Base-by-base conservation (phyloP, 768 basidiomycete genomes). In the Pleurotus djamor region DNA sequence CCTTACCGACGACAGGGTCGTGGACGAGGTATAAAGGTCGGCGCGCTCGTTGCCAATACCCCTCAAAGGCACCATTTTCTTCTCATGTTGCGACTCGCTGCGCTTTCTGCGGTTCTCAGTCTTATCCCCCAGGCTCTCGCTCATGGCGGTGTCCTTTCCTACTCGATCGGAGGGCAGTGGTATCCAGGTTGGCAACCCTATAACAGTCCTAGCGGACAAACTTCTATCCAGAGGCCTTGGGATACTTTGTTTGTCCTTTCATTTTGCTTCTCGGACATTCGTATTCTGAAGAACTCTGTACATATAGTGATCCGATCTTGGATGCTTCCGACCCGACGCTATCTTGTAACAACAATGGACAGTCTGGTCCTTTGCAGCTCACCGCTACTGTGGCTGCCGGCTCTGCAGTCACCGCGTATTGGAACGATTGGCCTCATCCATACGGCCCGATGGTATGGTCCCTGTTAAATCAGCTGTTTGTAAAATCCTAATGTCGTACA, bases 371-470 rank as follows among this genome's bases (percentile, higher is more conserved):
- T 16, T 64, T 70, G 36, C 79, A 81, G 59, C 66, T 79, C 34
- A 79, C 79, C 5, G 78, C 76, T 0, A 70, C 69, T 4, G 74
- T 78, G 33, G 66, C 69, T 16, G 79, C 79, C 56, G 79, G 79
- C 4, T 73, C 74, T 0, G 59, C 72, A 3, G 71, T 81, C 57
- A 75, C 72, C 4, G 77, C 76, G 0, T 79, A 79, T 64, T 81
- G 79, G 78, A 79, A 81, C 63, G 66, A 72, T 36, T 80, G 78
- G 78, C 77, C 78, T 28, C 78, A 80, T 55, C 69, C 72, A 32
- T 70, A 72, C 50, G 79, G 79, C 8, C 79, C 79, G 2, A 74
- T 76, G 74, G 79, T 80, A 61, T 28, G 21, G 21, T 28, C 21
- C 21, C 21, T 28, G 1, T 59, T 59, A 35, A 13, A 2, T 38